A percentile compares a stretch with the other conserved stretches of the same genome.
Evolutionary conservation across 805 yeast species (phyloP).

Genomic region (Yamadazyma takamatsuzukensis): DNA sequence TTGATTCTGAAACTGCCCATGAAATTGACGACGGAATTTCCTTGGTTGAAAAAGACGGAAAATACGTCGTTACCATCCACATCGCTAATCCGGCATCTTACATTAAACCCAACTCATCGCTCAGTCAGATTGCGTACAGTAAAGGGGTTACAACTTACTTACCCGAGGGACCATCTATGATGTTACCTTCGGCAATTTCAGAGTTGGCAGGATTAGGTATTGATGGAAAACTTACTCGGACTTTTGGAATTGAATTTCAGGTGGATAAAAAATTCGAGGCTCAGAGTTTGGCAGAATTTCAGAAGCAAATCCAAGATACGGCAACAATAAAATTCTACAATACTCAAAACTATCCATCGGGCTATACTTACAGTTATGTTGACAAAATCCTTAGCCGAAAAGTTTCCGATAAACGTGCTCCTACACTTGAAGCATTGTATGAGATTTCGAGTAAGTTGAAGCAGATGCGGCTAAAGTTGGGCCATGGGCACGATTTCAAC

Average conservation of each 20-base stretch:
- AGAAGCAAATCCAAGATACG: slow-evolving; percentile 14
- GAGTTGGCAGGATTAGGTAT: slow-evolving; percentile 50
- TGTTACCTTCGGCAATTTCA: slow-evolving; percentile 64
- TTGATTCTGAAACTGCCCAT: slow-evolving; percentile 74
- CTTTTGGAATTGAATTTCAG: slow-evolving; percentile 35
- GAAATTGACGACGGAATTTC: slow-evolving; percentile 95
- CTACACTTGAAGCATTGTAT: slow-evolving; percentile 24
- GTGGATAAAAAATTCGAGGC: slow-evolving; percentile 8
- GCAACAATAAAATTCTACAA: slow-evolving; percentile 20
- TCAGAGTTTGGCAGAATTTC: slow-evolving; percentile 9
- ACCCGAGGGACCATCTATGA: slow-evolving; percentile 60
- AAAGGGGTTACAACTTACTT: slow-evolving; percentile 68
- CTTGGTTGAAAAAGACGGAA: slow-evolving; percentile 30
- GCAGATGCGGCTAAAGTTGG: slow-evolving; percentile 16
- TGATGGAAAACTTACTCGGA: slow-evolving; percentile 37
- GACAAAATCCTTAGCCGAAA: slow-evolving; percentile 32
- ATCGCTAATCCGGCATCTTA: slow-evolving; percentile 86
- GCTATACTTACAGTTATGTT: slow-evolving; percentile 61
- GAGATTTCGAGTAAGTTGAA: slow-evolving; percentile 23
- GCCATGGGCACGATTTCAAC: slow-evolving; percentile 13
- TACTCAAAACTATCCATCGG: slow-evolving; percentile 28
- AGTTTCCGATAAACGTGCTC: slow-evolving; percentile 17
- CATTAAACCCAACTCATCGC: slow-evolving; percentile 35
- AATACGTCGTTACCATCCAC: slow-evolving; percentile 57
- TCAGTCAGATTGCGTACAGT: slow-evolving; percentile 55